Base-by-base conservation (phyloP, 2,329 filamentous ascomycete species). In the Penicillium sp. region DNA sequence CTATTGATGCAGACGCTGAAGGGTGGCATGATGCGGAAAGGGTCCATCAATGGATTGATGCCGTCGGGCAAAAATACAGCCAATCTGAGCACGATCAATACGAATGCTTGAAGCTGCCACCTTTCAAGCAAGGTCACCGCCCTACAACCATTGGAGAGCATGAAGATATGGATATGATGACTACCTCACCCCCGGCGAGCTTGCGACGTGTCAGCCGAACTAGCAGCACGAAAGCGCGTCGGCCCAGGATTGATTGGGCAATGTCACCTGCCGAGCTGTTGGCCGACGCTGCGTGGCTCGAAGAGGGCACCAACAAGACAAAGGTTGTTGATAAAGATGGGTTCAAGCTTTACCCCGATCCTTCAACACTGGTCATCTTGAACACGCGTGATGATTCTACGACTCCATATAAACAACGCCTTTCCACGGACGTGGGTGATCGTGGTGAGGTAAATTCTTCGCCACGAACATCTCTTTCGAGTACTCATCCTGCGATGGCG, bases 201-300 rank as follows among this genome's bases (percentile, higher is more conserved):
- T n/a, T 77, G 72, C 43, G 71, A 70, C 51, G 73, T 77, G 57
- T 62, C 16, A 74, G 68, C 40, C 75, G 75, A 16, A 76, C 75
- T 11, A 74, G 72, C 44, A 73, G 68, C 31, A 77, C 79, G 11
- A 91, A 91, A 57, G 77, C 84, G 3, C 86, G 86, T 52, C 84
- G 91, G 46, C 87, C 89, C 1, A 85, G 90, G 55, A 86, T 92
- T 22, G 92, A 96, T 67, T 97, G 94, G 94, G 82, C 85, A 38
- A 85, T 92, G 16, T 85, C 89, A 43, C 90, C 93, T 0, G 87
- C 90, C 52, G 92, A 97, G 69, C 82, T 97, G 71, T 78, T 97
- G 44, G 92, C 92, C 4, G 94, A 99, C 76, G 82, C 89, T 1
- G 91, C 92, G 67, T 99, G 94, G 94, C 77, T 95, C 21, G 91